These are phyloP conservation scores for Mimosa bimucronata DNA, from an alignment of 306 rosid species.

Conservation along the genomic window DNA sequence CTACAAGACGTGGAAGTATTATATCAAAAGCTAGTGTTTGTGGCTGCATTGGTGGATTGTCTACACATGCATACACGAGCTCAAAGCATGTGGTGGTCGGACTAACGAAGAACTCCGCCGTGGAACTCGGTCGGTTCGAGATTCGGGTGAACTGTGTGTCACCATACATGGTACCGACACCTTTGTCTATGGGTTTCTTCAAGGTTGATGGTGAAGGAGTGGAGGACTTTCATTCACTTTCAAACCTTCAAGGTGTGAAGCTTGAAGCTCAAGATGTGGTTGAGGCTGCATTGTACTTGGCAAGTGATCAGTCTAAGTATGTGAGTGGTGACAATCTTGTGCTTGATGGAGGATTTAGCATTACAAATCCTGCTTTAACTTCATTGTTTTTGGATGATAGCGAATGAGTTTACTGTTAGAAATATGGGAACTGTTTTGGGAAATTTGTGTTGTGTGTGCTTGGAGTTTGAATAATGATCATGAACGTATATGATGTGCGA, in stretches of 20 bases:
- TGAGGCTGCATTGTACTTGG: slow-evolving; percentile 35
- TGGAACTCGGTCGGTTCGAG: slow-evolving; percentile 48
- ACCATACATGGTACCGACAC: not conserved
- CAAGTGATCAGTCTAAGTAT: slow-evolving; percentile 42
- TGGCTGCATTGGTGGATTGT: not conserved
- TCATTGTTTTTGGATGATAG: no score
- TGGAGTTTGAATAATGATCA: no score
- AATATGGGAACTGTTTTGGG: no score
- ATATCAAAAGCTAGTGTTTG: slow-evolving; percentile 37
- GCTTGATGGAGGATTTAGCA: slow-evolving; percentile 39
- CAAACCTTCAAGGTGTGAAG: slow-evolving; percentile 19
- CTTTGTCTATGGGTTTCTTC: not conserved
- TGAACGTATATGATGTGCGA: no score
- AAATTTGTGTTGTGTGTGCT: no score
- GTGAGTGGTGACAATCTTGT: slow-evolving; percentile 41
- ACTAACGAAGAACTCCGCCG: slow-evolving; percentile 41
- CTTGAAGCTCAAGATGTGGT: slow-evolving; percentile 37
- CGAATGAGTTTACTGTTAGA: no score
- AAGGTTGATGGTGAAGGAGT: not conserved
- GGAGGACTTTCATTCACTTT: no score
- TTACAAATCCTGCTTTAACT: not conserved
- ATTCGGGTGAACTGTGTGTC: not conserved
- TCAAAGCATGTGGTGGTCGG: slow-evolving; percentile 59
- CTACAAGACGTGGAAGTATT: not conserved
- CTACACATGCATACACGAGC: slow-evolving; percentile 45